Evolutionary conservation across 805 yeast species (phyloP).

Genomic region (Candida parachauliodes): DNA sequence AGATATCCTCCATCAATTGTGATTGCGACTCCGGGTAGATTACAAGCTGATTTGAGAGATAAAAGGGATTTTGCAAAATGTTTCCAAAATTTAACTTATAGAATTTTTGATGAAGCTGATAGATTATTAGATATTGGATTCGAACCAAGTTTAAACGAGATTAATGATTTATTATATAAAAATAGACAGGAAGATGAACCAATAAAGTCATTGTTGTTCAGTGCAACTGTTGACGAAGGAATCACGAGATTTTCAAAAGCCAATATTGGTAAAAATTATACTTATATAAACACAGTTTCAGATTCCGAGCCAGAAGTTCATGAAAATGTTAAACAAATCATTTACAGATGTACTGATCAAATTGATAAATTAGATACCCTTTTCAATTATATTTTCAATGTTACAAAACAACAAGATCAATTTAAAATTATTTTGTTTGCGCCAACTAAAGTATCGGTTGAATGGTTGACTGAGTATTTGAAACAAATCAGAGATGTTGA

Average conservation of each 20-base stretch:
- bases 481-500: slow-evolving; percentile 5
- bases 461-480: slow-evolving; percentile 48
- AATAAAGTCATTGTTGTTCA: slow-evolving; percentile 70
- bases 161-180: slow-evolving; percentile 47
- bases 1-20: slow-evolving; percentile 53
- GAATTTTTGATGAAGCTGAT: slow-evolving; percentile 91
- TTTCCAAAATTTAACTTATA: slow-evolving; percentile 54
- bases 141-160: slow-evolving; percentile 56
- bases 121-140: slow-evolving; percentile 80
- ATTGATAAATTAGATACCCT: slow-evolving; percentile 62
- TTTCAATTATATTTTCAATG: slow-evolving; percentile 43
- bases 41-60: slow-evolving; percentile 50
- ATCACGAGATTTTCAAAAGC: slow-evolving; percentile 63
- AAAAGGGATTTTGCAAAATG: slow-evolving; percentile 38
- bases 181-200: slow-evolving; percentile 26
- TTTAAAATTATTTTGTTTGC: slow-evolving; percentile 82
- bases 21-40: slow-evolving; percentile 89
- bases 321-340: slow-evolving; percentile 68
- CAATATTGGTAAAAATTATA: slow-evolving; percentile 51
- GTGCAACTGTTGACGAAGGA: slow-evolving; percentile 78
- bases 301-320: slow-evolving; percentile 71
- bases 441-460: slow-evolving; percentile 72
- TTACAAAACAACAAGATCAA: slow-evolving; percentile 27
- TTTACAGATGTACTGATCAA: slow-evolving; percentile 51
- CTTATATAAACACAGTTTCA: slow-evolving; percentile 70